phyloP scores from a whole-genome alignment of 106 monocot species.

The Acorus calamus region DNA sequence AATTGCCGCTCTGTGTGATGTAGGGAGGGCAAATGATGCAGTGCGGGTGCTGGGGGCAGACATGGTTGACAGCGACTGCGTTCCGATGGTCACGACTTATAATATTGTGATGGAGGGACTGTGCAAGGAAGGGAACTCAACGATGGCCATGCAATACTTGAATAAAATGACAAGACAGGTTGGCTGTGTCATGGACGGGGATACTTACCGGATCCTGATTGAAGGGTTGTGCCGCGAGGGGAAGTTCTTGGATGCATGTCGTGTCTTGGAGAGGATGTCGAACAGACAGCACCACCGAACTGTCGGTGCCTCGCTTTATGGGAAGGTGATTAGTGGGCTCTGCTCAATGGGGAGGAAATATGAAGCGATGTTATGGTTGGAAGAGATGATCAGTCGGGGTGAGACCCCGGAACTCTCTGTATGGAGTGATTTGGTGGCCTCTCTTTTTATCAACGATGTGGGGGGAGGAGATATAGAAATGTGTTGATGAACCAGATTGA shows the following conservation, averaged over 20 bases:
- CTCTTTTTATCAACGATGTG: no score
- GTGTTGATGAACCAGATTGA: no score
- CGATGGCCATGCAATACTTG: conserved; percentile 36
- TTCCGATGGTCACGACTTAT: conserved; percentile 34
- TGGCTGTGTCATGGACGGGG: conserved; percentile 38
- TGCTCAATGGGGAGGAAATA: conserved; percentile 39
- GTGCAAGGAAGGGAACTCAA: conserved; percentile 38
- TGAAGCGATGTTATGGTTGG: conserved; percentile 78
- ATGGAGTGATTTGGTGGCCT: conserved; percentile 58
- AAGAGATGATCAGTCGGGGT: conserved; percentile 77
- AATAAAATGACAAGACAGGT: conserved; percentile 34
- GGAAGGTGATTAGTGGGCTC: conserved; percentile 41
- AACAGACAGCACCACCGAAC: conserved; percentile 30
- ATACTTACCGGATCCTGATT: conserved; percentile 55
- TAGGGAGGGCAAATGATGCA: conserved; percentile 35
- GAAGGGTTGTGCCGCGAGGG: conserved; percentile 52
- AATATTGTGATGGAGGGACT: conserved; percentile 62
- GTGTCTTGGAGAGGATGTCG: conserved; percentile 67
- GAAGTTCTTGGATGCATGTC: conserved; percentile 31
- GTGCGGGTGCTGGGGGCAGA: conserved; percentile 52
- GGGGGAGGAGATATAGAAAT: no score
- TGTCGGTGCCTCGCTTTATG: conserved; percentile 9
- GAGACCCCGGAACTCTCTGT: conserved; percentile 25
- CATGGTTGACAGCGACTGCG: conserved; percentile 40
- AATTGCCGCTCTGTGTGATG: conserved; percentile 50